Evolutionary conservation across 192 early-diverging fungal genomes (phyloP).

Genomic region (Powellomyces hirtus): DNA sequence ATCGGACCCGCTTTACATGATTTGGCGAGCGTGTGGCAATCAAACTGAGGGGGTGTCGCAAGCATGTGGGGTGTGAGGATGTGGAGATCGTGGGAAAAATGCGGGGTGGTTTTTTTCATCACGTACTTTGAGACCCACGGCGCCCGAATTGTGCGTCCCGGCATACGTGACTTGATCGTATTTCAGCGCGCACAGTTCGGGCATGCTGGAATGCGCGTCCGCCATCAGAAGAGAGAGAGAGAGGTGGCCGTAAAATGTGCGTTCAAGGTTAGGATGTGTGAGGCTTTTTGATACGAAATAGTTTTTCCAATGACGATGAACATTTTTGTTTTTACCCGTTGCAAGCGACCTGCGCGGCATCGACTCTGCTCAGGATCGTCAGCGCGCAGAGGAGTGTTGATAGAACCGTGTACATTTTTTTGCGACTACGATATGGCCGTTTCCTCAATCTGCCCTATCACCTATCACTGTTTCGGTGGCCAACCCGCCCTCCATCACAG

Average conservation of each 20-base stretch:
- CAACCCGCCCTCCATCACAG: no score
- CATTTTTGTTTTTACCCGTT: neutral
- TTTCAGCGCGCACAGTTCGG: constrained; percentile 59
- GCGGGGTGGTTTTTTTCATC: no score
- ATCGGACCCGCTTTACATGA: constrained; percentile 16
- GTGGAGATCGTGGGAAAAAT: neutral
- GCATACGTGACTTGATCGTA: constrained; percentile 65
- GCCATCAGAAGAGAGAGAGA: neutral
- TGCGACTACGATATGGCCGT: no score
- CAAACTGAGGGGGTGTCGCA: constrained; percentile 47
- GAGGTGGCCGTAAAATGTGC: neutral
- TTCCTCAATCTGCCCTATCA: no score
- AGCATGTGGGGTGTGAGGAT: neutral
- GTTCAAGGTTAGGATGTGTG: neutral
- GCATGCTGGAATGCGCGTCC: neutral
- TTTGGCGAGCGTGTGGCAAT: constrained; percentile 60
- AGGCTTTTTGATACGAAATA: neutral
- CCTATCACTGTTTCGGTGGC: no score
- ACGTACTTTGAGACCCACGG: constrained; percentile 6
- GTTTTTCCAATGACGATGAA: neutral
- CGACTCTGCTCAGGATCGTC: no score
- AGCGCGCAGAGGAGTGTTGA: no score
- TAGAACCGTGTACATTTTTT: no score
- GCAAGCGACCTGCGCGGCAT: neutral
- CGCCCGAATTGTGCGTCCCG: constrained; percentile 70